A percentile compares a stretch with the other conserved stretches of the same genome.
These are phyloP conservation scores for Globisporangium polare DNA, from an alignment of 352 stramenopile genomes.

Conservation along the genomic window DNA sequence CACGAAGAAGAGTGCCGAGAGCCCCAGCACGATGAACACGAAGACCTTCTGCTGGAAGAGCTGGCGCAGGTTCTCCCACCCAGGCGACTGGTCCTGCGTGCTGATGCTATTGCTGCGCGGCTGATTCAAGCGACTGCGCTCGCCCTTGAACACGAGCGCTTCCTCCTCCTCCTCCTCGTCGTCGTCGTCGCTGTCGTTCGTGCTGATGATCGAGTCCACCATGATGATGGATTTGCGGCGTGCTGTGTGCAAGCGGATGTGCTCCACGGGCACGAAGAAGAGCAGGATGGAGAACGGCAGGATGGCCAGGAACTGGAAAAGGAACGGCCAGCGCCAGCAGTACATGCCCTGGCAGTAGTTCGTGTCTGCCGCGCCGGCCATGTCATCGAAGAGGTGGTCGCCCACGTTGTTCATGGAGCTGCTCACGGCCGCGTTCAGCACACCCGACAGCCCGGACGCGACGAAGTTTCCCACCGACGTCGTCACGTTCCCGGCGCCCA, in stretches of 20 bases:
- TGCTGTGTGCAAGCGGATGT: constrained; percentile 57
- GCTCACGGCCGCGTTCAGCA: constrained; percentile 22
- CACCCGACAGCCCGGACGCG: constrained; percentile 9
- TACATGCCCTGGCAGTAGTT: constrained; percentile 69
- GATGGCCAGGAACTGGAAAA: constrained; percentile 72
- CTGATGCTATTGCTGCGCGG: constrained; percentile 14
- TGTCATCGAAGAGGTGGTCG: constrained; percentile 32
- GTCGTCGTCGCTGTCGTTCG: constrained; percentile 35
- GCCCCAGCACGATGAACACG: constrained; percentile 71
- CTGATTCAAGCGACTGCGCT: constrained; percentile 26
- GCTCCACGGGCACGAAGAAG: constrained; percentile 72
- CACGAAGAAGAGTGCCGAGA: constrained; percentile 83
- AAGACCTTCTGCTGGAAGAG: constrained; percentile 65
- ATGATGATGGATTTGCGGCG: constrained; percentile 67
- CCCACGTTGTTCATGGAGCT: constrained; percentile 19
- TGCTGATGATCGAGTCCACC: constrained; percentile 41
- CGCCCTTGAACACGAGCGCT: constrained; percentile 20
- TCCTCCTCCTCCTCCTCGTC: constrained; percentile 23
- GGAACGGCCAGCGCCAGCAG: constrained; percentile 86
- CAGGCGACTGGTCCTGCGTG: constrained; percentile 24
- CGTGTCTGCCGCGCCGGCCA: constrained; percentile 26
- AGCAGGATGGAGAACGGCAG: constrained; percentile 69
- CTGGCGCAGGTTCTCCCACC: constrained; percentile 45
- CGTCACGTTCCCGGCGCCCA: constrained; percentile 13
- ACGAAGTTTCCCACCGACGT: constrained; percentile 8